A percentile compares a stretch with the other conserved stretches of the same genome.
These are phyloP conservation scores for Jaltomata sinuosa DNA, from an alignment of 257 asterid genomes.

Conservation along the genomic window DNA sequence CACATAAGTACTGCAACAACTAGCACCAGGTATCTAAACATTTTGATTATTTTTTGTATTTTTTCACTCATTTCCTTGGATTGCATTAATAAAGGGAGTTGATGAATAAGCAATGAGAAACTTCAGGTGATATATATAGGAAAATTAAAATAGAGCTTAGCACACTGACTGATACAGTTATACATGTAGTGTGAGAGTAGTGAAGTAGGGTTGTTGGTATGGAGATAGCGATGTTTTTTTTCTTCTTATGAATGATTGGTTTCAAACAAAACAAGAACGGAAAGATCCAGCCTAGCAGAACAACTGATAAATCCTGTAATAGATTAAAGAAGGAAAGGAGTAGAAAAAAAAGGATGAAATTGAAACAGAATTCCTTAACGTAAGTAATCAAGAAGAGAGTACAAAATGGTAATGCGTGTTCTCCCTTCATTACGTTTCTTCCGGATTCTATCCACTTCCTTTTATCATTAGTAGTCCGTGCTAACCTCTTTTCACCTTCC, in stretches of 20 bases:
- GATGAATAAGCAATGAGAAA: constrained; percentile 10
- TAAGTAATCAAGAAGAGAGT: background rate
- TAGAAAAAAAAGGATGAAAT: background rate
- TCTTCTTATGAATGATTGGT: background rate
- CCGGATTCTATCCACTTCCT: background rate
- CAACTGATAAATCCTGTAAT: background rate
- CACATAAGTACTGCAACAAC: constrained; percentile 4
- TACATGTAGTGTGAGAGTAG: background rate
- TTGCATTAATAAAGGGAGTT: background rate
- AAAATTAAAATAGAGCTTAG: background rate
- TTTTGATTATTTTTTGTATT: background rate
- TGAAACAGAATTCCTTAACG: background rate
- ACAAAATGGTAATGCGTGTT: background rate
- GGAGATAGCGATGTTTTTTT: background rate
- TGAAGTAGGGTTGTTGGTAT: background rate
- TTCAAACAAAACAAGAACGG: too few species aligned
- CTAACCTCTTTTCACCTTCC: too few species aligned
- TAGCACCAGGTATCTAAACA: background rate
- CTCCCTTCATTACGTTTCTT: background rate
- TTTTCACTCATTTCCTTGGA: background rate
- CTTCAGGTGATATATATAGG: background rate
- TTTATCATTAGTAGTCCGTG: background rate
- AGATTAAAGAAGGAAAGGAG: background rate
- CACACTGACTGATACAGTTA: too few species aligned
- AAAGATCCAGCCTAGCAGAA: background rate